Evolutionary conservation across 306 rosid genomes (phyloP), one percentile per base, ranked within the genome.

Genomic region (Trifolium repens): DNA sequence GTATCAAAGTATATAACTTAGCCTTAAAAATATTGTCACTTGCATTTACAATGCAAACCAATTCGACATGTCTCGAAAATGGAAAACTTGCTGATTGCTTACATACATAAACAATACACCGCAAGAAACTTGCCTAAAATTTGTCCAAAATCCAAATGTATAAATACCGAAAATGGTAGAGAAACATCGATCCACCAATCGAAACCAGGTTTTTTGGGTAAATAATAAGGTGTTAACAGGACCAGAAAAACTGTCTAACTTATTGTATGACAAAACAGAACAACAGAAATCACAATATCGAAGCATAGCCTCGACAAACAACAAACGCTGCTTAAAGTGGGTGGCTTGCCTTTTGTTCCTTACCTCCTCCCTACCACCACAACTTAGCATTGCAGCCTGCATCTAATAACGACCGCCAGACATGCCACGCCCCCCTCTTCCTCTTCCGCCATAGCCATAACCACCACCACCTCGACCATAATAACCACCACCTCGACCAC

Each of bases 401-500:
- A 70, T 73, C 84, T 86, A 86, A 67, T 70, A 1, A 53, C 76
- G 86, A 11, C 66, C 22, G 1, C 66, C 22, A 1, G 67, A 16
- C 74, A 62, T 79, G 69, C 78, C 78, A 4, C 86, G 86, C 13
- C 91, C 90, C 58, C 92, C 90, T 65, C 92, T 83, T 53, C 88
- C 81, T 65, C 89, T 80, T 47, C 86, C 85, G 69, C 85, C 88
- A 69, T 84, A 78, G 69, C 88, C 88, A 69, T 84, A 78, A 3
- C 87, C 88, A 69, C 88, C 88, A 4, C 89, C 90, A 66, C 35
- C 35, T 32, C 86, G 74, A 46, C 96, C 93, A 47, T 81, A 78
- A 62, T 83, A 88, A 67, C 82, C 81, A 59, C 82, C 80, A 60
- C 87, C 88, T 0, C 78, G 78, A 66, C 67, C 49, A 22, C 88